These are phyloP conservation scores for Pseudocercospora fijiensis DNA, from an alignment of 2,329 filamentous ascomycete species.

Conservation along the genomic window DNA sequence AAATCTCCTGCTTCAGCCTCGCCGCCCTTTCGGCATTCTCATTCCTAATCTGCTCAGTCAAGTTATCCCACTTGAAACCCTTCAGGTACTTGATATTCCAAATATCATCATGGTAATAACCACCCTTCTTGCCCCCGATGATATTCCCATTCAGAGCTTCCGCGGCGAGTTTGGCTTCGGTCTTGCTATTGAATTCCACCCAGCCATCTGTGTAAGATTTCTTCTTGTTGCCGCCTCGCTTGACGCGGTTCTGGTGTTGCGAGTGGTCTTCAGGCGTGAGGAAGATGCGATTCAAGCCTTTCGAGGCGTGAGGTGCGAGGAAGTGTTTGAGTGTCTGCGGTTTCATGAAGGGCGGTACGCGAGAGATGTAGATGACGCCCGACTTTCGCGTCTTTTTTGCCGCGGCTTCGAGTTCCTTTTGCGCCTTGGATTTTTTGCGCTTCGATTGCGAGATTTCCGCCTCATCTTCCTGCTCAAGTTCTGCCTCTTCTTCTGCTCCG, in stretches of 20 bases:
- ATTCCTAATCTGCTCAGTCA: constrained; percentile 73
- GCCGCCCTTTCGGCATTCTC: constrained; percentile 78
- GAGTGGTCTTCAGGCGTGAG: constrained; percentile 72
- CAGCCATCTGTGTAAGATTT: constrained; percentile 79
- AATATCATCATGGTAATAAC: constrained; percentile 80
- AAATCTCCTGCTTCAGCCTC: constrained; percentile 74
- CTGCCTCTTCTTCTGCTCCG: constrained; percentile 17
- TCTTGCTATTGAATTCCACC: constrained; percentile 77
- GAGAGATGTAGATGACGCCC: constrained; percentile 79
- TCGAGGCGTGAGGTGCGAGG: constrained; percentile 68
- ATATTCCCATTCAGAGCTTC: constrained; percentile 74
- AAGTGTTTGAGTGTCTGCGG: constrained; percentile 73
- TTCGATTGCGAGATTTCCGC: constrained; percentile 19
- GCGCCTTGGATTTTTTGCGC: constrained; percentile 47
- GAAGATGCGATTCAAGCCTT: constrained; percentile 70
- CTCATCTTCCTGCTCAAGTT: constrained; percentile 37
- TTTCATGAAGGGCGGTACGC: constrained; percentile 87
- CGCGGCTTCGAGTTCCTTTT: constrained; percentile 67
- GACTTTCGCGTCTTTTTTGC: constrained; percentile 68
- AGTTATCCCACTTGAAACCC: constrained; percentile 75
- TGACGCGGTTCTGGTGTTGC: constrained; percentile 65
- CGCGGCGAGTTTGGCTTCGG: constrained; percentile 72
- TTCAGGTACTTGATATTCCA: constrained; percentile 81
- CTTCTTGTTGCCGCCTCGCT: constrained; percentile 78
- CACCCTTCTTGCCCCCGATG: constrained; percentile 80